A percentile compares a stretch with the other conserved stretches of the same genome.
Evolutionary conservation across 2,329 filamentous ascomycete species (phyloP).

Genomic region (Fusarium odoratissimum): DNA sequence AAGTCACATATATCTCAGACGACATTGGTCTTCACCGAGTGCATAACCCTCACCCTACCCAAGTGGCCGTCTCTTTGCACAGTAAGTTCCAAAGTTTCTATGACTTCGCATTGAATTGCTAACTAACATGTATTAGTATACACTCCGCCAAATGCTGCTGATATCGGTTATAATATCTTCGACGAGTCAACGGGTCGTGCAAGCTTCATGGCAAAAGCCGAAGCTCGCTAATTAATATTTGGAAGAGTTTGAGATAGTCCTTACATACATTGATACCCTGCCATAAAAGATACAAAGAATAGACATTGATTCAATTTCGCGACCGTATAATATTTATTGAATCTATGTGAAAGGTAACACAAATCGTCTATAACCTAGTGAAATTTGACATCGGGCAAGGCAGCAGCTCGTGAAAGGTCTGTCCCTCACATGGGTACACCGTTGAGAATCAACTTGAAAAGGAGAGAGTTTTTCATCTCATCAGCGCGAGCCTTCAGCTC

Average conservation of each 20-base stretch:
- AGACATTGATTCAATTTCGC: neutral
- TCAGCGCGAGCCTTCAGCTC: neutral
- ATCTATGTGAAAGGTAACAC: neutral
- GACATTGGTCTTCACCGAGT: conserved; percentile 13
- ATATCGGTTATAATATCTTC: conserved; percentile 15
- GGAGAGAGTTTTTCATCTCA: neutral
- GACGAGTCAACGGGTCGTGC: conserved; percentile 13
- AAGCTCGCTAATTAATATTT: neutral
- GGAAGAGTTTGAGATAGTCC: neutral
- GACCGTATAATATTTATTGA: no score
- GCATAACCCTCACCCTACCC: conserved; percentile 15
- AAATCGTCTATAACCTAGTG: rapidly evolving
- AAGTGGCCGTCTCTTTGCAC: conserved; percentile 12
- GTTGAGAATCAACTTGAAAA: neutral
- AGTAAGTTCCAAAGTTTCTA: neutral
- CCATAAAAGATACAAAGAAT: neutral
- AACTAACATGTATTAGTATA: neutral
- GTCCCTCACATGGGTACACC: neutral
- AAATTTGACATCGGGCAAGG: no score
- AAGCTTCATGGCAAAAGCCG: conserved; percentile 3
- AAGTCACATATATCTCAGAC: conserved; percentile 20
- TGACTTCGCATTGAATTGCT: rapidly evolving
- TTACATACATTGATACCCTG: neutral
- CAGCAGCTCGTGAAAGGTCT: rapidly evolving
- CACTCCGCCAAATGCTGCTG: conserved; percentile 15